These are phyloP conservation scores for Poa annua DNA, from an alignment of 176 grass and related monocot species.

Conservation along the genomic window DNA sequence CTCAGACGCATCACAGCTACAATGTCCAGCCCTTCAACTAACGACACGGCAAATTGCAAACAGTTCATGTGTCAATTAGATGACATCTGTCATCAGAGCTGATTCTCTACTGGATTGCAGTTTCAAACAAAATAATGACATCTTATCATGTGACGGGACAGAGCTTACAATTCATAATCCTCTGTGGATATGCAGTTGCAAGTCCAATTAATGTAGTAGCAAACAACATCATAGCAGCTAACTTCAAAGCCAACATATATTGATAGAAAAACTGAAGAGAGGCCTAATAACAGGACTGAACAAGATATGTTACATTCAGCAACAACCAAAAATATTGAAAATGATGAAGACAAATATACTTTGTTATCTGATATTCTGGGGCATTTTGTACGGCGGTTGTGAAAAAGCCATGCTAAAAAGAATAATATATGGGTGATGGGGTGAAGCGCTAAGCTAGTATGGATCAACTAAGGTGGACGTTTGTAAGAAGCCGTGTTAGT, in stretches of 20 bases:
- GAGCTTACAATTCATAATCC: constrained; percentile 12
- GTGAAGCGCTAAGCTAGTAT: constrained; percentile 65
- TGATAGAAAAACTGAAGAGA: constrained; percentile 9
- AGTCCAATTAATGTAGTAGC: background rate
- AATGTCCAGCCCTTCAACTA: background rate
- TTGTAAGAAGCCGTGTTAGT: constrained; percentile 97
- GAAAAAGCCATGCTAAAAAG: constrained; percentile 56
- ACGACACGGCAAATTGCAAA: background rate
- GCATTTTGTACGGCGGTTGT: constrained; percentile 52
- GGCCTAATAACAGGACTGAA: background rate
- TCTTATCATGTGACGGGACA: background rate
- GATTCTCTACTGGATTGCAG: constrained; percentile 11
- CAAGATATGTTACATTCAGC: background rate
- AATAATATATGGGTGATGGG: constrained; percentile 48
- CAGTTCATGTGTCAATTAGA: background rate
- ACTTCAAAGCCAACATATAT: constrained; percentile 28
- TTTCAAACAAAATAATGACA: constrained; percentile 35
- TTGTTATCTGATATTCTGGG: constrained; percentile 60
- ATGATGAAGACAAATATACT: constrained; percentile 46
- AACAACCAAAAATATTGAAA: constrained; percentile 20
- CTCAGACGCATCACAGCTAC: constrained; percentile 24
- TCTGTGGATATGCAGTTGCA: constrained; percentile 23
- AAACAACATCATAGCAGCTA: background rate
- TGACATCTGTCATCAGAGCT: background rate
- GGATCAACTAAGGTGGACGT: constrained; percentile 90